phyloP scores from a whole-genome alignment of 345 rosid species.

The Populus ilicifolia region DNA sequence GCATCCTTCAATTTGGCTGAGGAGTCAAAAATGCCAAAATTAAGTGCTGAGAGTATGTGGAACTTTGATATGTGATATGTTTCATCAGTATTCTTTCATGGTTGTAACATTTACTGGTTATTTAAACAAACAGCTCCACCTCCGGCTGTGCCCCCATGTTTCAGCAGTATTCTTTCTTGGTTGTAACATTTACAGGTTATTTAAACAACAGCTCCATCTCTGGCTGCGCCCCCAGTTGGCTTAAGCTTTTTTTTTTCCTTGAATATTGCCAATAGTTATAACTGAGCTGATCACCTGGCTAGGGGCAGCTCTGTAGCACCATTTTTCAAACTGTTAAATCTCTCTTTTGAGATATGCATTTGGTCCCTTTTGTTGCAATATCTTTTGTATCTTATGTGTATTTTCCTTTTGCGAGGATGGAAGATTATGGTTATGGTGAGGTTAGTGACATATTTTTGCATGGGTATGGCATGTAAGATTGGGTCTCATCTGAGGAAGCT shows the following conservation, averaged over 20 bases:
- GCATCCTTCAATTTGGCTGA: constrained; percentile 69
- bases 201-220: too few relatives aligned
- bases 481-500: background rate
- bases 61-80: constrained; percentile 52
- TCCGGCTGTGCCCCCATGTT: background rate
- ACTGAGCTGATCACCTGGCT: background rate
- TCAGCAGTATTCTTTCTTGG: too few relatives aligned
- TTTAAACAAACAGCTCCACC: constrained; percentile 15
- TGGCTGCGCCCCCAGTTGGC: background rate
- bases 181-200: too few relatives aligned
- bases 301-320: constrained; percentile 4
- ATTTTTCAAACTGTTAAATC: constrained; percentile 2
- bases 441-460: background rate
- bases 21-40: constrained; percentile 56
- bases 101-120: constrained; percentile 2
- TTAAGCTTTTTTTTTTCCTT: background rate
- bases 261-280: background rate
- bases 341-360: constrained; percentile 4
- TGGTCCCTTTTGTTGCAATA: background rate
- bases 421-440: background rate
- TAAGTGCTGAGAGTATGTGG: constrained; percentile 76
- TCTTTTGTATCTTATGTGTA: background rate
- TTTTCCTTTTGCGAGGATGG: background rate
- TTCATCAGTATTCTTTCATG: background rate
- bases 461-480: background rate